Conservation (phyloP, 495 filamentous ascomycete species). For the Neurospora sp. region DNA sequence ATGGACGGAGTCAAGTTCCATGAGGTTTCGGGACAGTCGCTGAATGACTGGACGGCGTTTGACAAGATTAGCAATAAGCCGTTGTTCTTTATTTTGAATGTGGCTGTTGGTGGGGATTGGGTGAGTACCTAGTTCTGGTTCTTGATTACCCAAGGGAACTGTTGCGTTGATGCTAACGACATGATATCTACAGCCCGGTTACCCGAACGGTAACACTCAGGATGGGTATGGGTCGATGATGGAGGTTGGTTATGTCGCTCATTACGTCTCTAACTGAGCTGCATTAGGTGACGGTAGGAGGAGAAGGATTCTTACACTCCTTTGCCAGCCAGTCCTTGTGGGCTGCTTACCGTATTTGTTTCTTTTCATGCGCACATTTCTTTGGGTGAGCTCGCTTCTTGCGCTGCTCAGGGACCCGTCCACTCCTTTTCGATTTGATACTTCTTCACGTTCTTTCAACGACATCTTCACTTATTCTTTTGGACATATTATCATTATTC, state of each 20-base stretch:
- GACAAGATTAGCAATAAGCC: conserved; percentile 23
- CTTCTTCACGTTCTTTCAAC: not conserved
- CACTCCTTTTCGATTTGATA: not conserved
- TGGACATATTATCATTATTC: not conserved
- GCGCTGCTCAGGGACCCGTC: not conserved
- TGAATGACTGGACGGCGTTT: conserved; percentile 30
- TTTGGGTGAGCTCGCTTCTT: not conserved
- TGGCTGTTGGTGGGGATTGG: conserved; percentile 42
- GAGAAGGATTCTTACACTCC: not conserved
- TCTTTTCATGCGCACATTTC: not conserved
- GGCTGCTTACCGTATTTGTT: not conserved
- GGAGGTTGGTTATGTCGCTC: conserved; percentile 38
- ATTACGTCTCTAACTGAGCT: conserved; percentile 14
- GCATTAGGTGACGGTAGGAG: not conserved
- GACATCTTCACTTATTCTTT: not conserved
- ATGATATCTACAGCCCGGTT: conserved; percentile 22
- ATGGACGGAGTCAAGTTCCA: conserved; percentile 33
- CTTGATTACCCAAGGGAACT: not conserved
- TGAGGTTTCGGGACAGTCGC: conserved; percentile 25
- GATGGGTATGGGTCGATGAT: conserved; percentile 35
- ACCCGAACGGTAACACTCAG: conserved; percentile 26
- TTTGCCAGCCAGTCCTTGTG: not conserved
- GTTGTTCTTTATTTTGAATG: conserved; percentile 39
- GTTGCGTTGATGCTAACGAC: not conserved
- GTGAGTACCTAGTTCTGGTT: conserved; percentile 21